Evolutionary conservation across 176 grass and related monocot genomes (phyloP).

Genomic region (Aegilops bicornis): DNA sequence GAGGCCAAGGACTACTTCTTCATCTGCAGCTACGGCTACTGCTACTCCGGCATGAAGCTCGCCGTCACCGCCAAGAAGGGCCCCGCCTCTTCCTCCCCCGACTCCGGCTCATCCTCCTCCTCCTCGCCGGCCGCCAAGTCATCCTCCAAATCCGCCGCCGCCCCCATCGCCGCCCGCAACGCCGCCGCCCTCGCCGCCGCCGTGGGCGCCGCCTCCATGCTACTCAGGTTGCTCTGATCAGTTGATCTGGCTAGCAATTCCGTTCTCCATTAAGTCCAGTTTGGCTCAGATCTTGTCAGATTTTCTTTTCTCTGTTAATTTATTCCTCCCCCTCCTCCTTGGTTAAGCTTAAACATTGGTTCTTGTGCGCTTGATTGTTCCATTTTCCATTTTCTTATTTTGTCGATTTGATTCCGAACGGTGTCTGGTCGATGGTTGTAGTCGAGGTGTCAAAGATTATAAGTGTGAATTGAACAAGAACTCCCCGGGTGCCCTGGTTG

Average conservation of each 20-base stretch:
- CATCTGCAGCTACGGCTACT: slow-evolving; percentile 98
- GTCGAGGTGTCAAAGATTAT: neutral
- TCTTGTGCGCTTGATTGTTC: neutral
- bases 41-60: slow-evolving; percentile 92
- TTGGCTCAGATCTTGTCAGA: slow-evolving; percentile 2
- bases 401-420: neutral
- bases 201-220: neutral
- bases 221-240: slow-evolving; percentile 7
- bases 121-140: neutral
- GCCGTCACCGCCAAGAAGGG: slow-evolving; percentile 57
- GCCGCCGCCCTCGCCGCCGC: neutral
- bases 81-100: slow-evolving; percentile 2
- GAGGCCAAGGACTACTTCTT: slow-evolving; percentile 93
- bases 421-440: slow-evolving; percentile 2
- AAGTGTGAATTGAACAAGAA: slow-evolving; percentile 10
- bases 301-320: neutral
- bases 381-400: neutral
- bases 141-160: neutral
- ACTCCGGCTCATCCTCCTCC: neutral
- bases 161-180: neutral
- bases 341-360: neutral
- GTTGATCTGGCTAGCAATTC: neutral
- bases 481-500: neutral
- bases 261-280: neutral
- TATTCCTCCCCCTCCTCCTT: neutral